Evolutionary conservation across 768 basidiomycete species (phyloP).

Genomic region (Tricholomella constricta): DNA sequence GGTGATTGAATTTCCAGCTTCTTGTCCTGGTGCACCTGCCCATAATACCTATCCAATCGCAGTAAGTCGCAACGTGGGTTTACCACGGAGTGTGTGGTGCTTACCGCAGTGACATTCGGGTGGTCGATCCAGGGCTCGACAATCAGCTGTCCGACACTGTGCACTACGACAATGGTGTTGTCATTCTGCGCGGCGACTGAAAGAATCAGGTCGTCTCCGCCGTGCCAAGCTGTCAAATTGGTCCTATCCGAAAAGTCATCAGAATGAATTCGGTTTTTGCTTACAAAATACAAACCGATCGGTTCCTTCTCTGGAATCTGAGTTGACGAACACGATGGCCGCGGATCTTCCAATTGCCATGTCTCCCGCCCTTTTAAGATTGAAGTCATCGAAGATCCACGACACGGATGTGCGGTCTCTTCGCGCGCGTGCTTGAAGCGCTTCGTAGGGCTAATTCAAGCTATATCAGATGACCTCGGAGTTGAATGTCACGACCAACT

Average conservation of each 20-base stretch:
- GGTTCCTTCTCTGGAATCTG: conserved; percentile 78
- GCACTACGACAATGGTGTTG: conserved; percentile 72
- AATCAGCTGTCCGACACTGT: conserved; percentile 62
- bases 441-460: conserved; percentile 64
- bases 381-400: conserved; percentile 73
- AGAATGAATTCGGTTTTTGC: too few species aligned
- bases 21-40: conserved; percentile 68
- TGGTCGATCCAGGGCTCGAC: conserved; percentile 55
- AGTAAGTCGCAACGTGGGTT: conserved; percentile 27
- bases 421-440: conserved; percentile 71
- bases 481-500: conserved; percentile 18
- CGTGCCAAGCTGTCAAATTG: conserved; percentile 75
- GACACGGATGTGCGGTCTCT: conserved; percentile 63
- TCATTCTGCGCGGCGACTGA: conserved; percentile 66
- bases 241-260: too few species aligned
- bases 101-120: conserved; percentile 48
- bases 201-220: conserved; percentile 69
- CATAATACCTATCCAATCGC: conserved; percentile 47
- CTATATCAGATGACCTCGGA: neutral
- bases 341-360: conserved; percentile 54
- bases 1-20: conserved; percentile 67
- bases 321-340: conserved; percentile 78
- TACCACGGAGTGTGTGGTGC: too few species aligned
- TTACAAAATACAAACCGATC: conserved; percentile 6
- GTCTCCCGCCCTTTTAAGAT: conserved; percentile 51